phyloP scores from a whole-genome alignment of 1,139 yeast genomes.

The Saccharomyces hybrid region DNA sequence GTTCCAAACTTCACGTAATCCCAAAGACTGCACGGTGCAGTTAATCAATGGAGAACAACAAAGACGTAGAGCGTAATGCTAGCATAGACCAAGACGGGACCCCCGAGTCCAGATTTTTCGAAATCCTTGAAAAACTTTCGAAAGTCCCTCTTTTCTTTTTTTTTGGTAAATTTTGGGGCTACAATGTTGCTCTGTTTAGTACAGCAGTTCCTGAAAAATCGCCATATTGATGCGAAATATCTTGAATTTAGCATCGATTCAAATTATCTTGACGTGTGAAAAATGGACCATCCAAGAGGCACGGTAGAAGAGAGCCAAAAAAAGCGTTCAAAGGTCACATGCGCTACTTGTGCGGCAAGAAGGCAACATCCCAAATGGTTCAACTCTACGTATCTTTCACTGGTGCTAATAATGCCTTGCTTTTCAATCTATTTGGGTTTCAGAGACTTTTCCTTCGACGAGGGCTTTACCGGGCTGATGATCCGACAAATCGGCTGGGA shows the following conservation, averaged over 20 bases:
- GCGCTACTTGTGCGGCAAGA: not conserved
- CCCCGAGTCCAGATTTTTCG: not conserved
- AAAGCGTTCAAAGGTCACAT: not conserved
- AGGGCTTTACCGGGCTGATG: not conserved
- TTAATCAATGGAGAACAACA: not conserved
- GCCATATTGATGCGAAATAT: not conserved
- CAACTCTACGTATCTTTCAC: not conserved
- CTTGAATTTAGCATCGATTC: not conserved
- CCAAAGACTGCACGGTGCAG: not conserved
- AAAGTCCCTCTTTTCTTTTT: too few relatives aligned
- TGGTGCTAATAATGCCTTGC: not conserved
- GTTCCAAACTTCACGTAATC: not conserved
- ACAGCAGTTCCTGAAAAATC: not conserved
- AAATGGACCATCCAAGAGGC: not conserved
- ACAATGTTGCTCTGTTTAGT: not conserved
- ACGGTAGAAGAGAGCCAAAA: not conserved
- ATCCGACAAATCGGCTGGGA: not conserved
- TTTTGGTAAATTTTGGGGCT: not conserved
- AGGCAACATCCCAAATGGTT: not conserved
- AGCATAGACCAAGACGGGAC: not conserved
- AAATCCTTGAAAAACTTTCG: not conserved
- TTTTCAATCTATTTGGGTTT: not conserved
- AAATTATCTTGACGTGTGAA: not conserved
- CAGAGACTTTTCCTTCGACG: not conserved
- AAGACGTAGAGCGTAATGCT: not conserved